phyloP scores from a whole-genome alignment of 2,329 filamentous ascomycete genomes.

The Hymenoscyphus fraxineus region DNA sequence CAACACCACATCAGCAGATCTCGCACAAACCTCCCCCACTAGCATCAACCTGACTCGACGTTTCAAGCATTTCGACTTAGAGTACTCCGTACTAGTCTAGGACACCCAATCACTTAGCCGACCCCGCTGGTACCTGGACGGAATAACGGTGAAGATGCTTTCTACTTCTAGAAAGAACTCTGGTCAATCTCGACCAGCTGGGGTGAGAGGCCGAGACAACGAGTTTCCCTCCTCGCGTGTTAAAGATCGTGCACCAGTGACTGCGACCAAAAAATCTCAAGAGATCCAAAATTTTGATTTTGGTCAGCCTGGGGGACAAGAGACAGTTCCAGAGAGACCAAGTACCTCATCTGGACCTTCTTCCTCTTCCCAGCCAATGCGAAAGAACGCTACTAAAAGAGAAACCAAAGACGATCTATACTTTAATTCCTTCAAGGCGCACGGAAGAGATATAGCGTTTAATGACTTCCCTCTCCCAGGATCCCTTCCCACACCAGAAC shows the following conservation, averaged over 20 bases:
- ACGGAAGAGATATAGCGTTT: slow-evolving; percentile 29
- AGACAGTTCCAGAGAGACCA: slow-evolving; percentile 28
- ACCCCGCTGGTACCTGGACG: slow-evolving; percentile 7
- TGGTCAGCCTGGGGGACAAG: slow-evolving; percentile 19
- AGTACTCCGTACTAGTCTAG: not conserved
- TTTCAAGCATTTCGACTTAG: slow-evolving; percentile 22
- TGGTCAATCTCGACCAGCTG: slow-evolving; percentile 19
- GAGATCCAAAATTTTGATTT: slow-evolving; percentile 23
- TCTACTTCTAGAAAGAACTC: slow-evolving; percentile 22
- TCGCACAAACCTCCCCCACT: slow-evolving; percentile 8
- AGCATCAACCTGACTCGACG: slow-evolving; percentile 21
- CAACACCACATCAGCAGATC: not conserved
- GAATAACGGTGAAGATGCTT: slow-evolving; percentile 23
- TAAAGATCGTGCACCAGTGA: slow-evolving; percentile 31
- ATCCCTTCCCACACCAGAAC: slow-evolving; percentile 24
- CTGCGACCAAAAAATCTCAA: slow-evolving; percentile 18
- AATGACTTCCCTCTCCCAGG: slow-evolving; percentile 31
- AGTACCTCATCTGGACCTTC: slow-evolving; percentile 31
- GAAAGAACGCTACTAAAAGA: slow-evolving; percentile 26
- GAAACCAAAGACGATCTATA: slow-evolving; percentile 31
- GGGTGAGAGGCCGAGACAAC: slow-evolving; percentile 29
- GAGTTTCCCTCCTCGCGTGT: slow-evolving; percentile 27
- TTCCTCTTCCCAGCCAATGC: slow-evolving; percentile 17
- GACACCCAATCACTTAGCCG: slow-evolving; percentile 20
- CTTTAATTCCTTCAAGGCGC: slow-evolving; percentile 29